Evolutionary conservation across 306 rosid genomes (phyloP), one percentile per base, ranked within the genome.

Genomic region (Sophora flavescens): DNA sequence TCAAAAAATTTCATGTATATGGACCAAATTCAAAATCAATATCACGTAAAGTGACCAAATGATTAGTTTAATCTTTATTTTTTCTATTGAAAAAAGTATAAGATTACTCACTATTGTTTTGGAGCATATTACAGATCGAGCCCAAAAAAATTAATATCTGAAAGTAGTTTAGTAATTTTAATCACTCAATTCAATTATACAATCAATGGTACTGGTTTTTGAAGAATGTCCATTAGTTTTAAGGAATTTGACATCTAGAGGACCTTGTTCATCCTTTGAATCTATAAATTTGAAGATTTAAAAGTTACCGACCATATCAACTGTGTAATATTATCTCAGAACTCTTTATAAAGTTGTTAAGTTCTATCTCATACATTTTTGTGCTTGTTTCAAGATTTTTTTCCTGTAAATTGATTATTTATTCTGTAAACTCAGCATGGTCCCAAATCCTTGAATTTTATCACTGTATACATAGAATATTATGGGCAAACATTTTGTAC

Each of bases 371-470:
- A 26, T 53, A 5, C 16, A 13, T 33, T 14, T 64, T 64, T 64
- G 16, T 64, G 53, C 52, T 16, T 35, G 8, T 13, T 72, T 13
- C 28, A 28, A 47, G 50, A 71, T 56, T 13, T 54, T 26, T 71
- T 5, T 53, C 36, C 36, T 17, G 12, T 38, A 56, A 30, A 6
- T 64, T 39, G 13, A 15, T 41, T 8, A 10, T 60, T 30, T 68
- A 8, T 35, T 48, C 28, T 41, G 66, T 14, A 39, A 39, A 45
- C 77, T 38, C 62, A 16, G 28, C 16, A 54, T 7, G 51, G 15
- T 36, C 17, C 28, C 22, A 18, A 70, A 54, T 70, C 18, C 58
- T 54, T 54, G 57, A 54, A 39, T 36, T 70, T 4, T 69, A 62
- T 11, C 39, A 8, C 12, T 51, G 45, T 52, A 39, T 41, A 12